Conservation (phyloP, 306 rosid species). For the Myrica gale region DNA sequence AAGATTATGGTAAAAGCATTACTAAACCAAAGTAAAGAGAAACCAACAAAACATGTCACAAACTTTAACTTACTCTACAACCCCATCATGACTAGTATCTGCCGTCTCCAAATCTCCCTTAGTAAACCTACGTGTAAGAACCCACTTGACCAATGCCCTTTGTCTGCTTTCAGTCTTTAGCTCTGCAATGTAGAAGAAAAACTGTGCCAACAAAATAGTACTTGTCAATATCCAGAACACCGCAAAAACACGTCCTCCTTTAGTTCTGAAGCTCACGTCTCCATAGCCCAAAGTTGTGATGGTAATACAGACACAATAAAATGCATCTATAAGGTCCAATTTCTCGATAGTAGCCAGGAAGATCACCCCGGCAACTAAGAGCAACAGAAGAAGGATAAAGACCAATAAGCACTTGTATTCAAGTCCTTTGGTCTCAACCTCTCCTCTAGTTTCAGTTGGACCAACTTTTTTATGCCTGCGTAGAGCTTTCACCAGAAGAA, state of each 20-base stretch:
- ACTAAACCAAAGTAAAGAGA: constrained; percentile 3
- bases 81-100: constrained; percentile 68
- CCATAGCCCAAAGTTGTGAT: constrained; percentile 62
- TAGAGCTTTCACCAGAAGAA: constrained; percentile 33
- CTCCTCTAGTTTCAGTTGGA: constrained; percentile 8
- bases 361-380: constrained; percentile 36
- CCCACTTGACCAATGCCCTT: constrained; percentile 52
- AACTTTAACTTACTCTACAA: constrained; percentile 60
- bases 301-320: constrained; percentile 54
- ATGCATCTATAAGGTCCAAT: constrained; percentile 44
- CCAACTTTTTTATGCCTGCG: constrained; percentile 15
- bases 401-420: constrained; percentile 43
- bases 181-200: constrained; percentile 75
- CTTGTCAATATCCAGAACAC: constrained; percentile 75
- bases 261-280: constrained; percentile 78
- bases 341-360: constrained; percentile 38
- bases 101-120: constrained; percentile 73
- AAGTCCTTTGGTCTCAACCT: constrained; percentile 26
- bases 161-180: constrained; percentile 62
- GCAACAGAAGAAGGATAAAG: constrained; percentile 32
- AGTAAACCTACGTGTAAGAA: constrained; percentile 58
- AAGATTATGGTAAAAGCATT: not conserved
- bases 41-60: not conserved
- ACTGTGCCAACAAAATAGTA: constrained; percentile 68
- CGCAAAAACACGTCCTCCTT: constrained; percentile 70